Base-by-base conservation (phyloP, 2,329 filamentous ascomycete genomes). In the Daldinia sp. region DNA sequence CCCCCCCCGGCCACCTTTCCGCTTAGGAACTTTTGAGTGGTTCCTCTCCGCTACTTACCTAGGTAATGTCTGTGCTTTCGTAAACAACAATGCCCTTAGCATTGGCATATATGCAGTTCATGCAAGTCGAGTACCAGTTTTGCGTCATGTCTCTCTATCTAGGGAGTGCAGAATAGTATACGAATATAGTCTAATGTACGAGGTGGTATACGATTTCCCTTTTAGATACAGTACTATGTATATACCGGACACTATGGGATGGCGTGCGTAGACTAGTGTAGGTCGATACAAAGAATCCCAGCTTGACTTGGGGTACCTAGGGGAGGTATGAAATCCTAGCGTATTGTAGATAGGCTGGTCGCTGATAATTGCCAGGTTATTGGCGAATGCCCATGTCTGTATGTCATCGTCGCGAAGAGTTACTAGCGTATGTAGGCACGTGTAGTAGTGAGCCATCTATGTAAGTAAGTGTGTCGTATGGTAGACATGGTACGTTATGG, bases 71-170 rank as follows among this genome's bases (percentile, higher is more conserved):
- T 42, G 65, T 67, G 65, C 60, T 46, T 41, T 48, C 41, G 30
- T 51, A 61, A 61, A 53, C 54, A 23, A 23, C 44, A 44, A 44
- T 23, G 20, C 20, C 20, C 20, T 33, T 33, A 33, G 30, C 30
- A 18, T 35, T 50, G 57, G 42, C 56, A 18, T 41, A 42, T 28
- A 57, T 53, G 50, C 23, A 61, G 62, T 65, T 67, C 64, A 67
- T 67, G 67, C 67, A 55, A 59, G 67, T 37, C 58, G 37, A 60
- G 53, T 69, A 59, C 67, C 62, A 59, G 63, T 57, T 55, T 62
- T 67, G 39, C 39, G 44, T 39, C 37, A 23, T 10, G 33, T 35
- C 7, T 10, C 30, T 10, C 33, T 35, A 35, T 10, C 6, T 35
- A 35, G 20, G 20, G 20, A 23, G 20, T 23, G 20, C 20, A 23